These are phyloP conservation scores for Chionographis japonica DNA, from an alignment of 106 monocot species.

Conservation along the genomic window DNA sequence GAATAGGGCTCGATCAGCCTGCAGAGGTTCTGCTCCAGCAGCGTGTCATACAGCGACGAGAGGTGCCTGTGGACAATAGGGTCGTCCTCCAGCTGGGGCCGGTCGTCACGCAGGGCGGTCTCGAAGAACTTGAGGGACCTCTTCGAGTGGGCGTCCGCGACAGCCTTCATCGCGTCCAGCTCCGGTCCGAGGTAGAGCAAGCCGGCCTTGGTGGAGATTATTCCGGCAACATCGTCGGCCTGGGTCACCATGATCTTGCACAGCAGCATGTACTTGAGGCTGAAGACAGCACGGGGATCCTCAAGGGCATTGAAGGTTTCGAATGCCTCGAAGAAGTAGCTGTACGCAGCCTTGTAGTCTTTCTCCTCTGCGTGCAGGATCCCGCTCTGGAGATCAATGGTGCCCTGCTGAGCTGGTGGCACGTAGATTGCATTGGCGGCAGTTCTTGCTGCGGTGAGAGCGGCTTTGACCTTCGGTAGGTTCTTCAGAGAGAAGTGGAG, in stretches of 20 bases:
- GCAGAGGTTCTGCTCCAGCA: slow-evolving; percentile 93
- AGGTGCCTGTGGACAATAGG: slow-evolving; percentile 94
- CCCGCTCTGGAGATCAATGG: slow-evolving; percentile 88
- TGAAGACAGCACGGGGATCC: slow-evolving; percentile 74
- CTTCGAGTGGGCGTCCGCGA: slow-evolving; percentile 83
- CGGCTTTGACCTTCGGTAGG: slow-evolving; percentile 90
- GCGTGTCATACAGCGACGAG: slow-evolving; percentile 83
- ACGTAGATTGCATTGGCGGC: slow-evolving; percentile 97
- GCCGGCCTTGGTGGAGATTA: slow-evolving; percentile 95
- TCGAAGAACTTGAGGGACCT: slow-evolving; percentile 81
- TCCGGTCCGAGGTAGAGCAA: slow-evolving; percentile 78
- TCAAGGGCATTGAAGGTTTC: slow-evolving; percentile 90
- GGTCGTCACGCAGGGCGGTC: slow-evolving; percentile 66
- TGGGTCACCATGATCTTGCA: slow-evolving; percentile 99
- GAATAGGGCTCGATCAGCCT: slow-evolving; percentile 89
- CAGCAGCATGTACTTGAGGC: slow-evolving; percentile 96
- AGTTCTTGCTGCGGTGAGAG: slow-evolving; percentile 88
- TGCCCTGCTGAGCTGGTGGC: slow-evolving; percentile 86
- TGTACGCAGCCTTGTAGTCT: slow-evolving; percentile 94
- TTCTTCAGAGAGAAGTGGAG: slow-evolving; percentile 90
- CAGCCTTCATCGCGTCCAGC: slow-evolving; percentile 95
- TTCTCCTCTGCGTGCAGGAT: slow-evolving; percentile 97
- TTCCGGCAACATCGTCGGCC: slow-evolving; percentile 87
- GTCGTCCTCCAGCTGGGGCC: slow-evolving; percentile 84
- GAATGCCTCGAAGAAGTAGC: slow-evolving; percentile 97